Evolutionary conservation across 176 grass and related monocot genomes (phyloP).

Genomic region (Oryza meyeriana): DNA sequence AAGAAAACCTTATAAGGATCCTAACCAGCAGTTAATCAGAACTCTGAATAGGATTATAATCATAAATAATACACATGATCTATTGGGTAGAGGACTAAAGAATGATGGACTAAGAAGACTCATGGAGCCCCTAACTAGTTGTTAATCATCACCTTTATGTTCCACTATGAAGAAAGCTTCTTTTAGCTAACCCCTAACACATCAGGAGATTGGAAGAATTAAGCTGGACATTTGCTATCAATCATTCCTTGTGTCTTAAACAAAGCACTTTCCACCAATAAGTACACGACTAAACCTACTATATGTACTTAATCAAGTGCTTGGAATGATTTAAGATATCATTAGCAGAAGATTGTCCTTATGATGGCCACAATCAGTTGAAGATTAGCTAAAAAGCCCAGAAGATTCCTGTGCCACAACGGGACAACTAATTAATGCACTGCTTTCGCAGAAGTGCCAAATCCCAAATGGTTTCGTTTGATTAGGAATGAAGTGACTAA

Average conservation of each 20-base stretch:
- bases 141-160: slow-evolving; percentile 43
- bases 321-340: slow-evolving; percentile 49
- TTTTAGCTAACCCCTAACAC: slow-evolving; percentile 57
- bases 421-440: slow-evolving; percentile 46
- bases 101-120: slow-evolving; percentile 18
- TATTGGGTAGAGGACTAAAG: slow-evolving; percentile 26
- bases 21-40: background rate
- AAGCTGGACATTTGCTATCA: slow-evolving; percentile 37
- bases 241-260: slow-evolving; percentile 40
- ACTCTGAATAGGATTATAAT: background rate
- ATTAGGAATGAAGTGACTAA: slow-evolving; percentile 36
- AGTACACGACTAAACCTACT: slow-evolving; percentile 48
- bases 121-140: slow-evolving; percentile 31
- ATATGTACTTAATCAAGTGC: slow-evolving; percentile 46
- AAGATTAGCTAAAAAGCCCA: slow-evolving; percentile 29
- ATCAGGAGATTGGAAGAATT: slow-evolving; percentile 40
- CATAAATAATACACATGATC: slow-evolving; percentile 27
- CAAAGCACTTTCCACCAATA: slow-evolving; percentile 35
- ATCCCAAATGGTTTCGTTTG: slow-evolving; percentile 45
- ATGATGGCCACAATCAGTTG: slow-evolving; percentile 41
- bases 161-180: slow-evolving; percentile 50
- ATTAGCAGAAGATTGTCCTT: slow-evolving; percentile 46
- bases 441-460: slow-evolving; percentile 52
- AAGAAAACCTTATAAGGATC: background rate
- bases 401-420: slow-evolving; percentile 41